Percentiles rank a stretch among this genome's conserved stretches.
phyloP scores from a whole-genome alignment of 345 rosid genomes.

The Acer saccharum region DNA sequence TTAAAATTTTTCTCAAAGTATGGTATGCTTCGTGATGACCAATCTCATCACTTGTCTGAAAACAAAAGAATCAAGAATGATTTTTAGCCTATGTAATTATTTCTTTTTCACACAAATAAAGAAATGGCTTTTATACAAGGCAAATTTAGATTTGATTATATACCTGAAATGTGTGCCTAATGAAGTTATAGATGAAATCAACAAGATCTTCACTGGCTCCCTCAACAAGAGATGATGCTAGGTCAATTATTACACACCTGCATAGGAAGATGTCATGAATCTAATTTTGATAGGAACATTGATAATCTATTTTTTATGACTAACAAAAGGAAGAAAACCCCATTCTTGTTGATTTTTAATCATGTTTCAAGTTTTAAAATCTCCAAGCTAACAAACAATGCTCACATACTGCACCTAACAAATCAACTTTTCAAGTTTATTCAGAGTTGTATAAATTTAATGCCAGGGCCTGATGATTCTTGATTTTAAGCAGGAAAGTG shows the following conservation, averaged over 20 bases:
- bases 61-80: conserved; percentile 23
- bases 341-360: neutral
- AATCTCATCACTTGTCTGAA: conserved; percentile 53
- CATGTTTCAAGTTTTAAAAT: neutral
- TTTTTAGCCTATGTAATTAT: neutral
- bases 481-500: neutral
- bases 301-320: neutral
- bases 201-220: conserved; percentile 76
- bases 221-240: conserved; percentile 72
- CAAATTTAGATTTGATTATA: neutral
- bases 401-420: neutral
- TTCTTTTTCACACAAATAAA: neutral
- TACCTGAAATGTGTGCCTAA: conserved; percentile 67
- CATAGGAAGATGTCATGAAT: neutral
- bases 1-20: conserved; percentile 65
- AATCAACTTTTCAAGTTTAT: neutral
- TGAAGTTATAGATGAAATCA: conserved; percentile 60
- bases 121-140: neutral
- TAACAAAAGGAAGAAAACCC: neutral
- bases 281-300: neutral
- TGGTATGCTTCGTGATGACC: conserved; percentile 69
- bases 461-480: neutral
- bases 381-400: neutral
- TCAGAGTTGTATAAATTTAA: neutral
- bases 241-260: conserved; percentile 58